These are phyloP conservation scores for Stemphylium beticola DNA, from an alignment of 2,329 filamentous ascomycete species.

Conservation along the genomic window DNA sequence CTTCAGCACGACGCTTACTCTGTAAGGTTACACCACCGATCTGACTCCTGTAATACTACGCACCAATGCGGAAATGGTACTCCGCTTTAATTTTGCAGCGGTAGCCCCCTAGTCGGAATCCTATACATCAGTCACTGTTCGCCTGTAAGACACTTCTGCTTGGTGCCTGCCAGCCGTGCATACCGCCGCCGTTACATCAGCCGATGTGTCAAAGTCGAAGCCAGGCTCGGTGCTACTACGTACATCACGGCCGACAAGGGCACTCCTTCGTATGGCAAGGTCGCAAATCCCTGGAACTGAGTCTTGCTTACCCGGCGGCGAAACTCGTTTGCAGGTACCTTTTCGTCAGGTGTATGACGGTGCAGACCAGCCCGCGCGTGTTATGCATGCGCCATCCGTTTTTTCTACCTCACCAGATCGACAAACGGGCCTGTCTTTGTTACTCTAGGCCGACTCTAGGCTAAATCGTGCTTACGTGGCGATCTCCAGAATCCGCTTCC, in stretches of 20 bases:
- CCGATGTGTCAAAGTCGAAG: constrained; percentile 23
- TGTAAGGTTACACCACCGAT: constrained; percentile 33
- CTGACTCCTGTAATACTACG: constrained; percentile 28
- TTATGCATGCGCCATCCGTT: constrained; percentile 15
- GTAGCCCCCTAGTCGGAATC: constrained; percentile 20
- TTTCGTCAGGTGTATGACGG: constrained; percentile 24
- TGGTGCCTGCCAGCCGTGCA: constrained; percentile 22
- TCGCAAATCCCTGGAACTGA: background rate
- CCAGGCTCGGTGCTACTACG: constrained; percentile 17
- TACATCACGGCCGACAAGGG: constrained; percentile 17
- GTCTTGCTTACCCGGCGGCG: background rate
- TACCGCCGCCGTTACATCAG: constrained; percentile 20
- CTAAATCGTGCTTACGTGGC: constrained; percentile 24
- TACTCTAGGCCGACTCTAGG: constrained; percentile 18
- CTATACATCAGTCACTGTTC: constrained; percentile 17
- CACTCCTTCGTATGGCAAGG: constrained; percentile 2
- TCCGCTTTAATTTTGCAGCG: constrained; percentile 27
- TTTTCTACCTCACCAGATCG: constrained; percentile 20
- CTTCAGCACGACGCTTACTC: constrained; percentile 31
- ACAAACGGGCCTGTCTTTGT: constrained; percentile 20
- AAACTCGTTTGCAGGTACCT: constrained; percentile 12
- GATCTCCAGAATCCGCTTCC: constrained; percentile 14
- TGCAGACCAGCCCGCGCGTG: constrained; percentile 15
- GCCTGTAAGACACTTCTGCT: constrained; percentile 20
- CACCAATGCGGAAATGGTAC: constrained; percentile 20